Evolutionary conservation across 2,329 filamentous ascomycete species (phyloP).

Genomic region (Passalora sequoiae): DNA sequence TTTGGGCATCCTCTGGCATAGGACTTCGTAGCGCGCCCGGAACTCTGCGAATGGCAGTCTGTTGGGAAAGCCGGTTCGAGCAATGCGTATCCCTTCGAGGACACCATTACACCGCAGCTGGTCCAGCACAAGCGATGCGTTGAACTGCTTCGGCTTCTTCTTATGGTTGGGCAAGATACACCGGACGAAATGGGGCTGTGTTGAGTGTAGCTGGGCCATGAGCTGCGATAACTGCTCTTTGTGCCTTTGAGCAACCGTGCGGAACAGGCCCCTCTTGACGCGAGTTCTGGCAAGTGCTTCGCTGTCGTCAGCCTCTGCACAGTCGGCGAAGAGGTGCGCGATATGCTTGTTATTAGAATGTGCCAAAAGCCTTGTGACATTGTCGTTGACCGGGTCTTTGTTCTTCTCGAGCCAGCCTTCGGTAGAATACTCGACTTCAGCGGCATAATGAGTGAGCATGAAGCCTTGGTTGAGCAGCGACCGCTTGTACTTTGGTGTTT

Average conservation of each 20-base stretch:
- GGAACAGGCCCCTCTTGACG: constrained; percentile 95
- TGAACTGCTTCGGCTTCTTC: constrained; percentile 89
- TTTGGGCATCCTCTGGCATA: constrained; percentile 82
- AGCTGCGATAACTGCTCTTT: constrained; percentile 97
- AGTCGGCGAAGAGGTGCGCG: constrained; percentile 80
- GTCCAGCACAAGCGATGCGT: constrained; percentile 85
- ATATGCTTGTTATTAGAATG: constrained; percentile 78
- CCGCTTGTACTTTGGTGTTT: constrained; percentile 85
- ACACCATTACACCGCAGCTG: constrained; percentile 99
- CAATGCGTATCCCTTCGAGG: constrained; percentile 95
- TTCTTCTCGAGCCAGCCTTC: constrained; percentile 97
- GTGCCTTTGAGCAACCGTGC: constrained; percentile 92
- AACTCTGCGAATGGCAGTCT: constrained; percentile 89
- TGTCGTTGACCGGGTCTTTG: constrained; percentile 97
- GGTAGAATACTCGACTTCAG: constrained; percentile 95
- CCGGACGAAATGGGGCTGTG: constrained; percentile 95
- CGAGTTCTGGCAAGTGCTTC: constrained; percentile 63
- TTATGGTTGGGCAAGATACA: constrained; percentile 98
- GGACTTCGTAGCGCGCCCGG: constrained; percentile 88
- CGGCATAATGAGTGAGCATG: constrained; percentile 92
- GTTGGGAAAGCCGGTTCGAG: constrained; percentile 94
- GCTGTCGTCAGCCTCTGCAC: constrained; percentile 74
- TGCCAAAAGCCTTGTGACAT: constrained; percentile 82
- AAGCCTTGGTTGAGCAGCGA: constrained; percentile 88
- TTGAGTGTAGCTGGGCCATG: constrained; percentile 90